phyloP scores from a whole-genome alignment of 176 grass and related monocot species.

The Triticum timopheevii region DNA sequence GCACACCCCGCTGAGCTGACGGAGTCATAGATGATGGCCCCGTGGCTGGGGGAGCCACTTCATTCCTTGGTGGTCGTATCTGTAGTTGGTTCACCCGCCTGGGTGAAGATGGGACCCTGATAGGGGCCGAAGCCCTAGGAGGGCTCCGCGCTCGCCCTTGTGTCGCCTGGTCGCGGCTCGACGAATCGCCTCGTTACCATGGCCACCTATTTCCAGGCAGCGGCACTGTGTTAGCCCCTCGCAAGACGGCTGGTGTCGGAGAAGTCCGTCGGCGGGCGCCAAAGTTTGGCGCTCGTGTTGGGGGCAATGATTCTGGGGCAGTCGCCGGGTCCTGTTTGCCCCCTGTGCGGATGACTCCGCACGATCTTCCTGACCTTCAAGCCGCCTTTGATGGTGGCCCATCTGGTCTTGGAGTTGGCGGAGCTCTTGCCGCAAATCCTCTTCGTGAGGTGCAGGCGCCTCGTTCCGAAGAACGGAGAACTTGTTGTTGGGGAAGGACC shows the following conservation, averaged over 20 bases:
- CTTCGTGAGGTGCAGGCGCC: not conserved
- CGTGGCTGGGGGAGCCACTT: too few species aligned
- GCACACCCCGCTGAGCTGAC: not conserved
- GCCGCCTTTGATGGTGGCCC: not conserved
- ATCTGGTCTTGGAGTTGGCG: not conserved
- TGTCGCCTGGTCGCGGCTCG: fast-evolving
- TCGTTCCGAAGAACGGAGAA: not conserved
- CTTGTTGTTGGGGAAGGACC: not conserved
- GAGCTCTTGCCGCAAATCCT: not conserved
- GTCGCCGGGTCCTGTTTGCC: not conserved
- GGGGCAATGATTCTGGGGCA: not conserved
- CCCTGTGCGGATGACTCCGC: not conserved
- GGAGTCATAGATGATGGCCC: not conserved
- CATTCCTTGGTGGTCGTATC: not conserved
- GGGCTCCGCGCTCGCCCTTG: not conserved
- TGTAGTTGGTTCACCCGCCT: not conserved
- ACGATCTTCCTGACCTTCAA: not conserved
- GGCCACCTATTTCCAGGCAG: not conserved
- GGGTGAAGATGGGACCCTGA: not conserved
- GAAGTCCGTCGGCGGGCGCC: not conserved
- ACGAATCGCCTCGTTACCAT: not conserved
- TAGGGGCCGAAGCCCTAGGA: not conserved
- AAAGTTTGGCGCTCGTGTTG: not conserved
- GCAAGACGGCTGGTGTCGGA: not conserved
- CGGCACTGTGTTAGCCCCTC: not conserved